phyloP scores from a whole-genome alignment of 352 stramenopile genomes.

The Phytophthora multivora region DNA sequence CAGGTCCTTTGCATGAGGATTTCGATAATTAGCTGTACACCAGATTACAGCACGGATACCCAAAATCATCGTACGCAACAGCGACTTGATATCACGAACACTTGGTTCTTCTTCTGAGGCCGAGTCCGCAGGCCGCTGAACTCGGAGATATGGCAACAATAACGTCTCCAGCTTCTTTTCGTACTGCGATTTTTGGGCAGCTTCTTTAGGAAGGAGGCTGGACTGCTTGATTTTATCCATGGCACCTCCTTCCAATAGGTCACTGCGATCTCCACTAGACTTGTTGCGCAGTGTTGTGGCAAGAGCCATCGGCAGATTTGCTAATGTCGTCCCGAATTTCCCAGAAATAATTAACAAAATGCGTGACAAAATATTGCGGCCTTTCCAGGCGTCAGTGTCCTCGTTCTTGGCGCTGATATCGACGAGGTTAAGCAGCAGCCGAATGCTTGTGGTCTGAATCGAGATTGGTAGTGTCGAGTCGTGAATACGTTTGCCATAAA shows the following conservation, averaged over 20 bases:
- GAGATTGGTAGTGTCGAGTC: conserved; percentile 93
- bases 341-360: conserved; percentile 93
- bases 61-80: conserved; percentile 97
- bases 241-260: conserved; percentile 81
- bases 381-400: conserved; percentile 85
- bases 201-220: conserved; percentile 66
- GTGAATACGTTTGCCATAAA: conserved; percentile 93
- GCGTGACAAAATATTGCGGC: conserved; percentile 89
- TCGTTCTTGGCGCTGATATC: conserved; percentile 97
- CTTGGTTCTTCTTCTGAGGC: conserved; percentile 78
- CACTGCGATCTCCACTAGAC: conserved; percentile 45
- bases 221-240: conserved; percentile 91
- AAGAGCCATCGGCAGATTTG: conserved; percentile 71
- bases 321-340: conserved; percentile 93
- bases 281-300: conserved; percentile 56
- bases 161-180: conserved; percentile 80
- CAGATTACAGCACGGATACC: conserved; percentile 98
- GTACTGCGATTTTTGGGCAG: conserved; percentile 55
- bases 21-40: conserved; percentile 95
- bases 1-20: conserved; percentile 84
- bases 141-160: conserved; percentile 58
- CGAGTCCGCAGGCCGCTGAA: conserved; percentile 53
- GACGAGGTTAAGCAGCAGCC: conserved; percentile 96
- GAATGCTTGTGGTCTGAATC: conserved; percentile 96
- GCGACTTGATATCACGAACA: conserved; percentile 91